Evolutionary conservation across 2,329 filamentous ascomycete genomes (phyloP).

Genomic region (Alternaria viburni): DNA sequence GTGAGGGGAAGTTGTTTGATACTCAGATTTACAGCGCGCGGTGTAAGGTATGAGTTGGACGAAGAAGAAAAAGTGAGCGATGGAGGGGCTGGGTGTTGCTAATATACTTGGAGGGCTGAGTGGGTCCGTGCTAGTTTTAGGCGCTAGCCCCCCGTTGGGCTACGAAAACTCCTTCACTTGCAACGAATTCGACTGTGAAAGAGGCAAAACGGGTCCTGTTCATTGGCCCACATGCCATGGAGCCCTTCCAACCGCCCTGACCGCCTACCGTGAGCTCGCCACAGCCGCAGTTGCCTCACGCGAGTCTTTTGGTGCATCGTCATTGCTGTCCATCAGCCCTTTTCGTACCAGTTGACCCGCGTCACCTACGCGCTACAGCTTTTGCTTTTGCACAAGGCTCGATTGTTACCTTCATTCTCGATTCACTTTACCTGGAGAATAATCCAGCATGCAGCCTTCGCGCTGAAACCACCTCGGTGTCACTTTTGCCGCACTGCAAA

Average conservation of each 20-base stretch:
- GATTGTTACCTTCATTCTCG: neutral
- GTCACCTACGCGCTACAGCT: neutral
- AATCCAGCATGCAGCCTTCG: neutral
- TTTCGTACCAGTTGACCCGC: neutral
- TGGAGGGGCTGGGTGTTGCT: conserved; percentile 14
- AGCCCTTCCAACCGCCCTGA: conserved; percentile 12
- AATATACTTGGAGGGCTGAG: conserved; percentile 16
- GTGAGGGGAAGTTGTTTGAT: conserved; percentile 42
- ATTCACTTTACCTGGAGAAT: neutral
- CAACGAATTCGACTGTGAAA: conserved; percentile 14
- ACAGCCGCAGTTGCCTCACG: conserved; percentile 32
- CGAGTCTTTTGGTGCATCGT: conserved; percentile 19
- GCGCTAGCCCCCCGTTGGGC: conserved; percentile 22
- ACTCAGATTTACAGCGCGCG: conserved; percentile 20
- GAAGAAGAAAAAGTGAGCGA: conserved; percentile 16
- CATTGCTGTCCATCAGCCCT: conserved; percentile 9
- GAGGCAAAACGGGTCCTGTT: conserved; percentile 12
- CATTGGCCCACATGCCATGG: conserved; percentile 18
- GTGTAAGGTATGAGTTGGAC: conserved; percentile 21
- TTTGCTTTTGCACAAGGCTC: neutral
- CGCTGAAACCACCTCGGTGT: conserved; percentile 3
- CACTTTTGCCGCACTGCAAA: conserved; percentile 14
- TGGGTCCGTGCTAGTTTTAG: conserved; percentile 10
- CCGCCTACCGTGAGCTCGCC: conserved; percentile 25
- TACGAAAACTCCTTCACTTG: conserved; percentile 22